Evolutionary conservation across 805 yeast species (phyloP).

Genomic region (Candida michaelii): DNA sequence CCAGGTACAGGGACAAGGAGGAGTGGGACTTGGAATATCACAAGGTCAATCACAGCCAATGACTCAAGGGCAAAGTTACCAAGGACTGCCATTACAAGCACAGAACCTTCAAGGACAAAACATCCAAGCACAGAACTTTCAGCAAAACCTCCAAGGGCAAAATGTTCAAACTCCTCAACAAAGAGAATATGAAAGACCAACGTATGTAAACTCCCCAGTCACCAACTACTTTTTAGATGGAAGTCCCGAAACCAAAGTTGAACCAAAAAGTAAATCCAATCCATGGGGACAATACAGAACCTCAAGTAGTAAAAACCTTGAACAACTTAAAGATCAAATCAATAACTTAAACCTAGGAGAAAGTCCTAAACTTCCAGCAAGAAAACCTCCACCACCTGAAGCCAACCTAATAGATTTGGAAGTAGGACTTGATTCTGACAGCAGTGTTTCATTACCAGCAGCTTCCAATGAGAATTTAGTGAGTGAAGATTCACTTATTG

Average conservation of each 20-base stretch:
- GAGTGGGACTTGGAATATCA: not conserved
- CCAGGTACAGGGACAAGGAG: not conserved
- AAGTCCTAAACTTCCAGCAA: not conserved
- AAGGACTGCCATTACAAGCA: too few relatives aligned
- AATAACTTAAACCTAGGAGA: not conserved
- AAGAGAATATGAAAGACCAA: not conserved
- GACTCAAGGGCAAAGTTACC: too few relatives aligned
- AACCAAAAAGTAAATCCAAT: constrained; percentile 17
- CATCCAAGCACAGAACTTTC: too few relatives aligned
- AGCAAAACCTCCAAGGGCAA: not conserved
- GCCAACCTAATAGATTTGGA: constrained; percentile 38
- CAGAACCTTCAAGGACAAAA: too few relatives aligned
- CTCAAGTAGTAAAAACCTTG: not conserved
- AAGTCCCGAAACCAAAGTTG: not conserved
- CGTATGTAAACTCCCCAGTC: too few relatives aligned
- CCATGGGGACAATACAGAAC: constrained; percentile 36
- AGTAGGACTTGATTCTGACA: constrained; percentile 26
- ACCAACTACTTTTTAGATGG: not conserved
- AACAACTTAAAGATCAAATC: not conserved
- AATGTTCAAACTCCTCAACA: not conserved
- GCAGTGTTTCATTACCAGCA: constrained; percentile 6
- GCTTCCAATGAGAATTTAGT: constrained; percentile 1
- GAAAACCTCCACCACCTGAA: constrained; percentile 16
- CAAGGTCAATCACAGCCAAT: too few relatives aligned
- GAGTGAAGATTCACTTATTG: constrained; percentile 22